Conservation (phyloP, 2,329 filamentous ascomycete species). For the Penicillium psychrosexuale region DNA sequence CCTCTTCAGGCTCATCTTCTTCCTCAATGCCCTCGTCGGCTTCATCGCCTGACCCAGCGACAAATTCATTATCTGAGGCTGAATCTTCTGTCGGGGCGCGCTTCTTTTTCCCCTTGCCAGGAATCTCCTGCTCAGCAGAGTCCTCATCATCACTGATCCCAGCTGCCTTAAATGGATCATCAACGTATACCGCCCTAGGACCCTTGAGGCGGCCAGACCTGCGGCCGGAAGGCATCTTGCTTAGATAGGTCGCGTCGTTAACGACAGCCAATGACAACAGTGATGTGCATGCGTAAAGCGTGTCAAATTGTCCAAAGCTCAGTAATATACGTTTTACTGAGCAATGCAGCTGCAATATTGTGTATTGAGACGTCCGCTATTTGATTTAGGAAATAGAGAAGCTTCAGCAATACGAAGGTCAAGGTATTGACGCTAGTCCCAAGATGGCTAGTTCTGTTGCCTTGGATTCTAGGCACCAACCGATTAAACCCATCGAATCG, state of each 20-base stretch:
- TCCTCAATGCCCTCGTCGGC: constrained; percentile 18
- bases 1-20: constrained; percentile 22
- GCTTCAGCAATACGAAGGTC: constrained; percentile 7
- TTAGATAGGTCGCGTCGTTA: not conserved
- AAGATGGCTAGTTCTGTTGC: not conserved
- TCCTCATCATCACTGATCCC: constrained; percentile 33
- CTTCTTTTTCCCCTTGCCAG: constrained; percentile 16
- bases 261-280: not conserved
- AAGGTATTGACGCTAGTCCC: not conserved
- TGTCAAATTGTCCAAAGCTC: not conserved
- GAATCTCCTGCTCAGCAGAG: constrained; percentile 11
- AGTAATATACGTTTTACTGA: not conserved
- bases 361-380: not conserved
- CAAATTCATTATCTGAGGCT: constrained; percentile 38
- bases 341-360: not conserved
- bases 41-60: constrained; percentile 20
- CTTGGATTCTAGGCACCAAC: not conserved
- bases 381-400: not conserved
- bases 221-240: constrained; percentile 29
- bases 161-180: constrained; percentile 36
- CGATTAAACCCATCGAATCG: not conserved
- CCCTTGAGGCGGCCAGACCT: constrained; percentile 36
- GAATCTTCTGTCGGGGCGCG: constrained; percentile 17
- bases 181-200: constrained; percentile 32
- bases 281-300: not conserved